Evolutionary conservation across 176 grass and related monocot genomes (phyloP), one percentile per base, ranked within the genome.

Genomic region (bread wheat (Triticum aestivum)): DNA sequence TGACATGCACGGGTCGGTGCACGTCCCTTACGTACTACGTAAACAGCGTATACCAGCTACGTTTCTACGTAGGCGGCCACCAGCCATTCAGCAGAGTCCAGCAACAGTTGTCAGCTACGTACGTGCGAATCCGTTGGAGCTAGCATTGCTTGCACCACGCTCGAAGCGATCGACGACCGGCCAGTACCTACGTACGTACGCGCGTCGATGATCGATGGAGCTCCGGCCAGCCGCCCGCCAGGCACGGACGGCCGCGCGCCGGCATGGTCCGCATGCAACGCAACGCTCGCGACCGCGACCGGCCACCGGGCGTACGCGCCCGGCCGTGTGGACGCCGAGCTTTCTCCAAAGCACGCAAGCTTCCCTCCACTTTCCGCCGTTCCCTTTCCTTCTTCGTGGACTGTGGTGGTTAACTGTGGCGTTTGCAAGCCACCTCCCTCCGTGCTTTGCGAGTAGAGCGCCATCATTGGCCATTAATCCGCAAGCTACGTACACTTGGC

Each of bases 261-360:
- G 20, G 41, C 41, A 34, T 52, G 49, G 51, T 41, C 20, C 34
- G 21, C 77, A 64, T 27, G 81, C 65, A 84, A 89, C 75, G 80
- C 15, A 49, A 61, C 61, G 23, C 30, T 58, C 58, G 7, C 56
- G 82, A 85, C 68, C 23, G 3, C 30, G 87, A 89, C 82, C 62
- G 51, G 62, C 37, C 88, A 86, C 62, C 88, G 26, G 29, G 35
- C 71, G 23, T 47, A 15, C 17, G 15, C 15, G 11, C 1, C 45
- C 17, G 41, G 6, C 39, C 38, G 66, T 80, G 54, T 44, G 64
- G 65, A 56, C 85, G 77, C 32, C 83, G 41, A 37, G 83, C 88
- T 90, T 90, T 82, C 78, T 64, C 79, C 79, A 68, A 12, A 30
- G 18, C 38, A 41, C 38, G 38, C 38, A 41, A 41, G 5, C 38